Evolutionary conservation across 1,284 basidiomycete species (phyloP).

Genomic region (Ceratobasidium theobromae): DNA sequence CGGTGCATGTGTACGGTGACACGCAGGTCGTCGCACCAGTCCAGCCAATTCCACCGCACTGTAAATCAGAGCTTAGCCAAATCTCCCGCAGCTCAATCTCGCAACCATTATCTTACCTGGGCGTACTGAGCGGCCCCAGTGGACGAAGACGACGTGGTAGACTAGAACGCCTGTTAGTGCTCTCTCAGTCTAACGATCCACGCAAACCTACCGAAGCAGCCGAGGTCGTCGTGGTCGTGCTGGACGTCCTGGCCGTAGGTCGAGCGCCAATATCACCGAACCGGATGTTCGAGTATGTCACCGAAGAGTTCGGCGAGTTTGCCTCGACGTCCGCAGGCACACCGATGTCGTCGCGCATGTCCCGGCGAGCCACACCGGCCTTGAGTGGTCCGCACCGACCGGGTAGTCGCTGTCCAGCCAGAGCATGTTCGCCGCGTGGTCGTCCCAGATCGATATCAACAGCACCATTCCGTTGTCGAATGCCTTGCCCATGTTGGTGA

Average conservation of each 20-base stretch:
- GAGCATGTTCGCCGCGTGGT: constrained; percentile 57
- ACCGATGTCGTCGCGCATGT: no score
- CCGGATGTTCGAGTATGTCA: constrained; percentile 44
- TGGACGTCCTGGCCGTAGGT: constrained; percentile 43
- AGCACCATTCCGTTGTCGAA: constrained; percentile 56
- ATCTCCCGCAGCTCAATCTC: neutral
- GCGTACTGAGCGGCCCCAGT: neutral
- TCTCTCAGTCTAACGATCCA: neutral
- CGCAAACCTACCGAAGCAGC: neutral
- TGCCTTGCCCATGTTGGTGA: constrained; percentile 50
- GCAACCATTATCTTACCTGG: neutral
- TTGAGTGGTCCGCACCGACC: constrained; percentile 44
- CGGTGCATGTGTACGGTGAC: neutral
- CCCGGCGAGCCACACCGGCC: constrained; percentile 55
- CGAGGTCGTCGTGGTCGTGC: constrained; percentile 1
- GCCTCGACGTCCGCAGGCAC: constrained; percentile 51
- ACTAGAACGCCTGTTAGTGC: neutral
- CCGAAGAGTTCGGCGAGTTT: constrained; percentile 41
- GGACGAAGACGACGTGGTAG: neutral
- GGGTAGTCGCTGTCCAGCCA: constrained; percentile 61
- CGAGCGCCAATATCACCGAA: constrained; percentile 55
- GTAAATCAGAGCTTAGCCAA: no score
- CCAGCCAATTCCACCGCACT: constrained; percentile 23
- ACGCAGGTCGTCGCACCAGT: neutral
- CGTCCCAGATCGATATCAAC: no score